Base-by-base conservation (phyloP, 495 filamentous ascomycete genomes). In the Neurospora sp. region DNA sequence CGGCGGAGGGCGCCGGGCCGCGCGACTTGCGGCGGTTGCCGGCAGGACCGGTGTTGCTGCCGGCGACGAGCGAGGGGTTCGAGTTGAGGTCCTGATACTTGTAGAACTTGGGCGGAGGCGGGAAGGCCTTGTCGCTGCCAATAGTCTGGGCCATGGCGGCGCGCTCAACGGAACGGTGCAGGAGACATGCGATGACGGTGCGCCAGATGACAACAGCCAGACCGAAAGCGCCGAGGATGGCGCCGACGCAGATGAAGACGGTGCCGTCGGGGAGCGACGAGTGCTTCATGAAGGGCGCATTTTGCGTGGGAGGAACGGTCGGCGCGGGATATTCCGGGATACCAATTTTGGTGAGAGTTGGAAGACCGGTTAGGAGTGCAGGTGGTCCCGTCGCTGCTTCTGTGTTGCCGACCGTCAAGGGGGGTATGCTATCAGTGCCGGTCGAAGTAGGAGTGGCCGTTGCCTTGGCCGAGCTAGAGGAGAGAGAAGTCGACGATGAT, bases 211-310 rank as follows among this genome's bases (percentile, higher is more conserved):
- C 86, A 20, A 99, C 87, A 31, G 90, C 87, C 12, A 93, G 82
- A 5, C 89, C 93, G 72, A 98, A 88, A 72, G 94, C 89, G 39
- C 91, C 96, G 5, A 99, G 87, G 40, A 91, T 90, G 22, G 94
- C 93, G 66, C 96, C 96, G 22, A 98, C 96, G 48, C 87, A 90
- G 78, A 99, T 99, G 84, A 99, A 99, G 40, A 99, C 90, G 35
- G 96, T 98, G 20, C 96, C 96, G 82, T 98, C 93, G 0, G 96
- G 96, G 9, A 94, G 87, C 61, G 85, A 91, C n/a, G 93, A 94
- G 78, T 91, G 91, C 77, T 96, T 93, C 94, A 99, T 97, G 79
- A 93, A 99, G 38, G 96, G 96, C 31, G 96, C 96, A 80, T 90
- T 87, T 12, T 88, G 85, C 2, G 92, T 97, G 12, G 93, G 91